Evolutionary conservation across 441 rosid species (phyloP).

Genomic region (Viola pubescens): DNA sequence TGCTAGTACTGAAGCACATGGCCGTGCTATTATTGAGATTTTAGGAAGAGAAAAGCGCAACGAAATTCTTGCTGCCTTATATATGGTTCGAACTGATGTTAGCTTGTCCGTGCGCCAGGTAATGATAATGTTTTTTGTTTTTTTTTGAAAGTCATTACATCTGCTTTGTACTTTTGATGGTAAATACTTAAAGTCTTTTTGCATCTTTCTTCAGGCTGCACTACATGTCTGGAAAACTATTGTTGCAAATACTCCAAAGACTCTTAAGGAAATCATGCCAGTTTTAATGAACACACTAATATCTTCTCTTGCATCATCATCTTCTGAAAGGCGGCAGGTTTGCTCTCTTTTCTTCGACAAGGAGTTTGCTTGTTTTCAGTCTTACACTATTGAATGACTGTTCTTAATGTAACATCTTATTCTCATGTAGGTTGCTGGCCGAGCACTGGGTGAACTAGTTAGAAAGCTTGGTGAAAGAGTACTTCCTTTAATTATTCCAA

Average conservation of each 20-base stretch:
- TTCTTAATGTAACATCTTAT: neutral
- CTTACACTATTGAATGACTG: neutral
- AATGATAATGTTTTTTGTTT: slow-evolving; percentile 23
- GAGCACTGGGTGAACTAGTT: slow-evolving; percentile 97
- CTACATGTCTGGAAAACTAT: slow-evolving; percentile 99
- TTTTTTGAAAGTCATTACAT: slow-evolving; percentile 2
- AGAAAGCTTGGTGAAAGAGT: slow-evolving; percentile 99
- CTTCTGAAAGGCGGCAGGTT: slow-evolving; percentile 99
- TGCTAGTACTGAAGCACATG: slow-evolving; percentile 99
- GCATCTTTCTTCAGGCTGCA: slow-evolving; percentile 62
- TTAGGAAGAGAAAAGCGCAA: slow-evolving; percentile 94
- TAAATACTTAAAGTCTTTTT: neutral
- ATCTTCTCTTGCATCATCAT: slow-evolving; percentile 85
- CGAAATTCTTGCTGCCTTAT: slow-evolving; percentile 95
- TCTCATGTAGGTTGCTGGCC: slow-evolving; percentile 73
- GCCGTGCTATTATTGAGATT: slow-evolving; percentile 98
- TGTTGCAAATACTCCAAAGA: slow-evolving; percentile 98
- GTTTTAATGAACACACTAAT: slow-evolving; percentile 92
- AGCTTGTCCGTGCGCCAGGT: slow-evolving; percentile 99
- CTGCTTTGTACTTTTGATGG: slow-evolving; percentile 2
- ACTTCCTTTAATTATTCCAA: slow-evolving; percentile 95
- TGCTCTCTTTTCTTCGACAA: slow-evolving; percentile 8
- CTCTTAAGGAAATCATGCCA: slow-evolving; percentile 96
- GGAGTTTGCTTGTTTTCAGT: neutral
- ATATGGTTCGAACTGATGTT: slow-evolving; percentile 99